Evolutionary conservation across 345 rosid genomes (phyloP), one percentile per base, ranked within the genome.

Genomic region (Brassica rapa): DNA sequence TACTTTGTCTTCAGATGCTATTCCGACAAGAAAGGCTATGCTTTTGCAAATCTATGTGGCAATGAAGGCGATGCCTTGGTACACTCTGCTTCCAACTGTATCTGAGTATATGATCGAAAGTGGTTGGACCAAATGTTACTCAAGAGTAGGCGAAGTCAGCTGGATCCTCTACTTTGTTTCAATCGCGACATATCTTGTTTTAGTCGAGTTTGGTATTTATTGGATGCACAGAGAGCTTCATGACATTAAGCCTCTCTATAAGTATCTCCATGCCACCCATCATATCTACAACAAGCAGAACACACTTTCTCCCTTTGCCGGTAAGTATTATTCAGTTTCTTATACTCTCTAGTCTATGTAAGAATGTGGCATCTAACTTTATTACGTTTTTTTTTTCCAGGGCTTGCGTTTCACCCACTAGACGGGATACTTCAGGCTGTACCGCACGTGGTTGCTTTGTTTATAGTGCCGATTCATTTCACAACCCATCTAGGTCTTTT

Each of bases 281-380:
- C 99, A 93, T 70, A 89, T 95, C 85, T 95, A 93, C 88, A 93
- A 95, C 84, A 95, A 95, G 88, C 96, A 93, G 82, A 93, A 93
- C 51, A 95, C 98, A 59, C 93, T 95, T 23, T 95, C 98, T 68
- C 99, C 96, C 0, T 94, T 91, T 85, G 99, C 98, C 5, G 99
- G 99, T 94, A 84, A 77, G 85, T 56, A 3, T 56, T 25, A 75
- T 59, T 66, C 4, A 39, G 1, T 16, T 55, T 55, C 60, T 53
- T 53, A 53, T 16, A 5, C 10, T 35, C 41, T 32, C 35, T 32
- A 32, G 35, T 32, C 35, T 25, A 1, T 32, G 35, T 32, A 32
- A 37, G 43, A 37, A 7, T 37, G 43, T 37, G 43, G 2, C 43
- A 37, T 41, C 14, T 41, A 41, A 10, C 49, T 41, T 41, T 10